Base-by-base conservation (phyloP, 1,284 basidiomycete genomes). In the Ceratorhiza oryzae-sativae region DNA sequence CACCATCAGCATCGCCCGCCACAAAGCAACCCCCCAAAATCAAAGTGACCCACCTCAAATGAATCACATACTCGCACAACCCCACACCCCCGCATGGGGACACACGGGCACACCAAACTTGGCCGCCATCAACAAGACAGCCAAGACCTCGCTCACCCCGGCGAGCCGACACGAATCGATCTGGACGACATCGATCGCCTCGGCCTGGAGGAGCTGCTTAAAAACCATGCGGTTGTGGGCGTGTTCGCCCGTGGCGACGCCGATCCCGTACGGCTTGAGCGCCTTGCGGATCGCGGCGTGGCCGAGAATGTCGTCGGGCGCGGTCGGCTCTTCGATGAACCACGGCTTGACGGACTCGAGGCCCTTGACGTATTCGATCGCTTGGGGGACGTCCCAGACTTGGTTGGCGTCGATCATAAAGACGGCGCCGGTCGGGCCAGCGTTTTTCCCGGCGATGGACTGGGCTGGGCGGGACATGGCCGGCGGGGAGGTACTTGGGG, bases 381-480 rank as follows among this genome's bases (percentile, higher is more conserved):
- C 95, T 80, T 96, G 87, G 49, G 89, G 85, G 20, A 98, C 96
- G 77, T 97, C 95, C 95, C 95, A 98, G 23, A 98, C 78, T 81
- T 96, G 95, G 82, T 98, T 98, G 60, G 95, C 92, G 80, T 98
- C 95, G 75, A 98, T 93, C 95, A 98, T 98, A 73, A 97, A 84
- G 27, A 97, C 95, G 60, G 90, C 89, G 13, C 96, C 95, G 0
- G 95, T 94, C 1, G 94, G 94, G 10, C 95, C 94, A 5, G 95
- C 95, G 76, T 98, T 97, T 86, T 98, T 98, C 13, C 90, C 92
- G 30, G 82, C 87, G 59, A 89, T 86, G 51, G 88, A 86, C 68
- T 5, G 88, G 90, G 79, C 93, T 88, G 59, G 88, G 85, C 36
- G 86, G 84, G 71, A 83, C 80, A 36, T 82, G 79, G 27, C 85